Evolutionary conservation across 169 alveolate species (phyloP), one percentile per base, ranked within the genome.

Genomic region (Plasmodium gaboni): DNA sequence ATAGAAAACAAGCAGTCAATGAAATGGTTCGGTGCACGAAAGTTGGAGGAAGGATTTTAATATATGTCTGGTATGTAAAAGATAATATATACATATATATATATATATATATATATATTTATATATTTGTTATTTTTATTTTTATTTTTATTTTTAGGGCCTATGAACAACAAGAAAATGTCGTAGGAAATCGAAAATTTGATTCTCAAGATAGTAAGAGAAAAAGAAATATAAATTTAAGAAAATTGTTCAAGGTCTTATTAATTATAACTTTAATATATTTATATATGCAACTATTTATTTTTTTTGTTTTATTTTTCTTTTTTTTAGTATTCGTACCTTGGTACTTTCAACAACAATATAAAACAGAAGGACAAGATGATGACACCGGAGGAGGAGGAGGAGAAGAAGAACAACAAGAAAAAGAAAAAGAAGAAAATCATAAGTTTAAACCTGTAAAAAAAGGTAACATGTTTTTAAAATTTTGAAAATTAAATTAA

Each of bases 51-150:
- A 73, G 89, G 63, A 88, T 94, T 17, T 73, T 96, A 28, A 94
- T 97, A 44, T 96, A 96, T 87, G 99, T 97, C 17, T 97, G 99
- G 98, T 97, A 22, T 42, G 44, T 7, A 10, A 15, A 55, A n/a
- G 26, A 7, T 13, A 13, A 28, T 4, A 68, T 12, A 68, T 7
- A 68, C 2, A 68, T 6, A 46, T n/a, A 44, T 0, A 13, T 51
- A 51, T 7, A 13, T 32, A 32, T 32, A 13, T 51, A 51, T 51
- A 13, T 15, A 13, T 51, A 51, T 15, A 51, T n/a, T n/a, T 51
- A 51, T 51, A 1, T 9, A 10, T 13, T 1, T 51, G 19, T 2
- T 13, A n/a, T 15, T 44, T 73, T n/a, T 15, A 15, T 3, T 50
- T 7, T 64, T n/a, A 4, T 48, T 73, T 24, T 32, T 28, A 28